These are phyloP conservation scores for Russula sp. DNA, from an alignment of 768 basidiomycete species.

Conservation along the genomic window DNA sequence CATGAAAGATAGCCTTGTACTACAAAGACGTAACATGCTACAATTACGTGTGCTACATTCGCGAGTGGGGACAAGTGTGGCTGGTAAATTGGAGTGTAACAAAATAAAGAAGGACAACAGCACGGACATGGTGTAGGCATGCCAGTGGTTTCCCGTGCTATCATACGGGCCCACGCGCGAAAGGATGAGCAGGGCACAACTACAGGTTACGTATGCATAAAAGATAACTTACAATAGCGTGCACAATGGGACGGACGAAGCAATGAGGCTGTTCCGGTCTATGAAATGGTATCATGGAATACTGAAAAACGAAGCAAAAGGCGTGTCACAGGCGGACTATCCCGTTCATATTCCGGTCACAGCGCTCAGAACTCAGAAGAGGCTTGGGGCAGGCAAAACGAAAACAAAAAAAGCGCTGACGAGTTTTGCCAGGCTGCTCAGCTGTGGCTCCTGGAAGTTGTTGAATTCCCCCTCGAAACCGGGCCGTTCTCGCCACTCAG, in stretches of 20 bases:
- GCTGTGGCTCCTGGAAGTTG: conserved; percentile 15
- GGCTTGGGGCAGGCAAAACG: background rate
- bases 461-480: conserved; percentile 13
- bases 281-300: background rate
- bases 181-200: too few species aligned
- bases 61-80: too few species aligned
- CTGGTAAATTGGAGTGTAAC: too few species aligned
- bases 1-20: too few species aligned
- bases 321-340: background rate
- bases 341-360: background rate
- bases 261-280: background rate
- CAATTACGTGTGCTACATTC: too few species aligned
- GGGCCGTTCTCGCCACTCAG: background rate
- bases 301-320: background rate
- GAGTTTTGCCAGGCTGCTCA: conserved; percentile 13
- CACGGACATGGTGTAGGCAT: too few species aligned
- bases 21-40: too few species aligned
- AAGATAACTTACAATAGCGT: conserved; percentile 3
- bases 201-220: background rate
- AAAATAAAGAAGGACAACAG: too few species aligned
- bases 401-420: background rate
- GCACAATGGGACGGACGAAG: too few species aligned
- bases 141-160: too few species aligned
- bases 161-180: too few species aligned
- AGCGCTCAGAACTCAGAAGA: background rate